Conservation (phyloP, 495 filamentous ascomycete species). For the Neurospora sp. region DNA sequence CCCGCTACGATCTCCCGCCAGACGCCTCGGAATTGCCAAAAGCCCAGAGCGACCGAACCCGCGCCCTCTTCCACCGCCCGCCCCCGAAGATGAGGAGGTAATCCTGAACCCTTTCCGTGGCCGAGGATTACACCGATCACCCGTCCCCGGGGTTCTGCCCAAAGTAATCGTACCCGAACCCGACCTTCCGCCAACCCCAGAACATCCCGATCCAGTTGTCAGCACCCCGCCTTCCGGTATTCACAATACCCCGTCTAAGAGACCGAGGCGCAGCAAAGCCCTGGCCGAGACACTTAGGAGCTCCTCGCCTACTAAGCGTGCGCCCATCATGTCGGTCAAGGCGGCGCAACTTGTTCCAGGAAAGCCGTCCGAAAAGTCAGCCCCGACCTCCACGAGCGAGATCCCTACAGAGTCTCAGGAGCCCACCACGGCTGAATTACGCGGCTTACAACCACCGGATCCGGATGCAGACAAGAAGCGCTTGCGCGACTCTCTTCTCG, state of each 20-base stretch:
- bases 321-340: conserved; percentile 3
- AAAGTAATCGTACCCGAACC: conserved; percentile 39
- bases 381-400: background rate
- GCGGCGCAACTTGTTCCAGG: background rate
- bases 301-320: conserved; percentile 37
- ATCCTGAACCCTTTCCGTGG: conserved; percentile 31
- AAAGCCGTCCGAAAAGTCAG: conserved; percentile 1
- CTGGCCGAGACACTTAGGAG: conserved; percentile 31
- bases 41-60: conserved; percentile 25
- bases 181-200: conserved; percentile 61
- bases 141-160: conserved; percentile 30
- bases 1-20: conserved; percentile 26
- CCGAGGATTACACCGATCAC: conserved; percentile 22
- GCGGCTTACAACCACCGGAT: conserved; percentile 27
- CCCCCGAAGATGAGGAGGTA: conserved; percentile 32
- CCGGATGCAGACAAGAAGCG: conserved; percentile 30
- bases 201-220: conserved; percentile 43
- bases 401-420: background rate
- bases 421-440: conserved; percentile 15
- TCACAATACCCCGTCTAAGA: conserved; percentile 41
- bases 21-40: conserved; percentile 12
- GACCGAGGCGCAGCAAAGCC: conserved; percentile 26
- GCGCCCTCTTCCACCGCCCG: conserved; percentile 30
- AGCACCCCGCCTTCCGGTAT: conserved; percentile 44
- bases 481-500: conserved; percentile 25